Percentiles rank a stretch among this genome's conserved stretches.
phyloP scores from a whole-genome alignment of 2,329 filamentous ascomycete genomes.

The Xylariaceae sp. region DNA sequence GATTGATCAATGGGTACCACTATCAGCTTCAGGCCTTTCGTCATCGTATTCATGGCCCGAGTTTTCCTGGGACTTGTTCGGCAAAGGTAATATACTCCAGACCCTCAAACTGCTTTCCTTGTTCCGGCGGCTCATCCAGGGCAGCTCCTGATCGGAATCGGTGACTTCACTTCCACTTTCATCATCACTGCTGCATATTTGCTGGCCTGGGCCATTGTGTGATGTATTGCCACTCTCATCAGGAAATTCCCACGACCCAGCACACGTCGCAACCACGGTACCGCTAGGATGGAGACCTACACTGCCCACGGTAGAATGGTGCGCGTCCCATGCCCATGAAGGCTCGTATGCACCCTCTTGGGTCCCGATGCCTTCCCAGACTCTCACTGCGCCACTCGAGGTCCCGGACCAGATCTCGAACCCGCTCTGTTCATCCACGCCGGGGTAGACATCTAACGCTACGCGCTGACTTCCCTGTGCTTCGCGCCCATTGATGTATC shows the following conservation, averaged over 20 bases:
- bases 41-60: background rate
- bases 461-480: slow-evolving; percentile 56
- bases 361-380: slow-evolving; percentile 58
- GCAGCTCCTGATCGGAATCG: background rate
- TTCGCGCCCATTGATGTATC: slow-evolving; percentile 49
- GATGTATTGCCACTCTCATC: slow-evolving; percentile 15
- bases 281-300: slow-evolving; percentile 52
- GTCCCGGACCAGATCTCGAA: slow-evolving; percentile 65
- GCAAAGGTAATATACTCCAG: slow-evolving; percentile 37
- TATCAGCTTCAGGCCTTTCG: background rate
- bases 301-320: slow-evolving; percentile 45
- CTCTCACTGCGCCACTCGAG: slow-evolving; percentile 50
- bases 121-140: slow-evolving; percentile 29
- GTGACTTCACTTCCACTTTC: slow-evolving; percentile 12
- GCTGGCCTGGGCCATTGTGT: background rate
- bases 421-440: slow-evolving; percentile 34
- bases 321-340: slow-evolving; percentile 49
- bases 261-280: slow-evolving; percentile 55
- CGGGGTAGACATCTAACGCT: slow-evolving; percentile 52
- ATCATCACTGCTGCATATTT: slow-evolving; percentile 1
- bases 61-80: slow-evolving; percentile 3
- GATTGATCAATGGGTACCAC: no score
- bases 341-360: slow-evolving; percentile 42
- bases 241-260: slow-evolving; percentile 49
- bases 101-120: slow-evolving; percentile 46